Base-by-base conservation (phyloP, 805 yeast genomes). In the Kuraishia ogatae region DNA sequence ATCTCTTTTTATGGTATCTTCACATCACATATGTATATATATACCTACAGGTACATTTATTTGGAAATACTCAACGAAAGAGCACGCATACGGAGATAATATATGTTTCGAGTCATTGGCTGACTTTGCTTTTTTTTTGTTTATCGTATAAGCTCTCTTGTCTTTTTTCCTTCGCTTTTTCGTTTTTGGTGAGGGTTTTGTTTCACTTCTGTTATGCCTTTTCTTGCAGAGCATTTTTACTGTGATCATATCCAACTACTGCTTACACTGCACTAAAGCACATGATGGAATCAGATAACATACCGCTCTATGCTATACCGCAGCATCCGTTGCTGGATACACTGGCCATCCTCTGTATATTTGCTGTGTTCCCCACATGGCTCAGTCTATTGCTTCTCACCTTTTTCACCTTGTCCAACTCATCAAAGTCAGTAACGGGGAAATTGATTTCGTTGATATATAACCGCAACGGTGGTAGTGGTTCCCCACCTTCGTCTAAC, bases 261-360 rank as follows among this genome's bases (percentile, higher is more conserved):
- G 17, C 43, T 15, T 7, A 35, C n/a, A 8, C 6, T 17, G 10
- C 29, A 26, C 29, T 26, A 26, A 26, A 8, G 17, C 13, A 35
- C 43, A 35, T 17, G 17, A 35, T 35, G 43, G 43, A 35, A 15
- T 35, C 43, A 15, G 43, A 35, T 11, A 35, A 23, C 23, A 23
- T 47, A 47, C 50, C 50, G 21, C 19, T 28, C 17, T 49, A 57
- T 20, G 58, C 70, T 47, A 60, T 70, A 39, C 62, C 65, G 19
- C 65, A 68, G 43, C 63, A 66, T 20, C 60, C 72, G 1, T 60
- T 68, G 50, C 28, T 60, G n/a, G 74, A 70, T 55, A 64, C 74
- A 1, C 53, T 70, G 50, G 68, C 72, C 6, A 55, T 70, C 15
- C 60, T 70, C 47, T 60, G 64, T 29, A 55, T 70, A n/a, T 62